A percentile compares a stretch with the other conserved stretches of the same genome.
Evolutionary conservation across 441 rosid genomes (phyloP).

Genomic region (Dalechampia spathulata): DNA sequence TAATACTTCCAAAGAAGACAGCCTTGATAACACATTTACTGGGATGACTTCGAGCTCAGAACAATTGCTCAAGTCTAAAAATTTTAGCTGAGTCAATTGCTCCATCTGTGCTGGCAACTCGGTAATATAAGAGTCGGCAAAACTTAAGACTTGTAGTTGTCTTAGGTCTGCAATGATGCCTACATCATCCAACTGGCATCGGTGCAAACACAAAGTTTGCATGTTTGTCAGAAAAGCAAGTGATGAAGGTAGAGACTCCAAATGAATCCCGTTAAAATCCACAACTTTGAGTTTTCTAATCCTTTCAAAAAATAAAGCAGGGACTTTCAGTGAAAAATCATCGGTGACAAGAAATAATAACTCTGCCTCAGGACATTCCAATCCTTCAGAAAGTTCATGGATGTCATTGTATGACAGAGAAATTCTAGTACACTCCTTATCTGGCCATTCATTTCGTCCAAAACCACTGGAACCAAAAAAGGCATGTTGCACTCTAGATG

Average conservation of each 20-base stretch:
- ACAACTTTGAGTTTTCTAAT: neutral
- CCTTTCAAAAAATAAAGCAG: neutral
- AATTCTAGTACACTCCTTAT: no score
- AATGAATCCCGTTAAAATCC: neutral
- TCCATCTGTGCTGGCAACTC: neutral
- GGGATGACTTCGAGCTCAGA: neutral
- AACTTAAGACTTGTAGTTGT: constrained; percentile 26
- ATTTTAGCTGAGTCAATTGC: neutral
- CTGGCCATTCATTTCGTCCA: no score
- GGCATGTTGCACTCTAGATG: no score
- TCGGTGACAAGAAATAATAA: neutral
- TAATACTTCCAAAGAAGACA: neutral
- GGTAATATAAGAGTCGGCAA: constrained; percentile 1
- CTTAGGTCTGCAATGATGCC: constrained; percentile 16
- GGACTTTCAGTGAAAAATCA: neutral
- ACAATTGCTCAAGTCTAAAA: neutral
- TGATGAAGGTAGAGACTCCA: neutral
- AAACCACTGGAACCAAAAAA: no score
- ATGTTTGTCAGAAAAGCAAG: neutral
- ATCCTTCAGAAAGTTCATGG: neutral
- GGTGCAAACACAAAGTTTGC: neutral
- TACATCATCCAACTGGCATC: constrained; percentile 10
- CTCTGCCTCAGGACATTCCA: constrained; percentile 6
- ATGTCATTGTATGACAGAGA: neutral
- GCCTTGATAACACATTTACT: neutral